These are phyloP conservation scores for Przewalskia tangutica DNA, from an alignment of 257 asterid species.

Conservation along the genomic window DNA sequence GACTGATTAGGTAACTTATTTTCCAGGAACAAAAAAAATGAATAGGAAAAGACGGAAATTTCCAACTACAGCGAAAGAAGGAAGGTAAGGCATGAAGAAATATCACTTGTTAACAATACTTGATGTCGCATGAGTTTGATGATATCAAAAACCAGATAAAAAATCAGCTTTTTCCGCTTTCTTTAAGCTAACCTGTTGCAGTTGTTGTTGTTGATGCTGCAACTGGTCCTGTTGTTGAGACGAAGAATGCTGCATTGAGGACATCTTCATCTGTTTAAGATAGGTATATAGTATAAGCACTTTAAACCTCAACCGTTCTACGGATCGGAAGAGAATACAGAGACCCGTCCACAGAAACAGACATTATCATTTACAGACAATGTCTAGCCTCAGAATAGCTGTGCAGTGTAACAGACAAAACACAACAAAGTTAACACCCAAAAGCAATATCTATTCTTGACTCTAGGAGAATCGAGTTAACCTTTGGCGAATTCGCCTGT, in stretches of 20 bases:
- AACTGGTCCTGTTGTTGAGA: conserved; percentile 47
- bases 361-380: background rate
- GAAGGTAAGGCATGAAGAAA: background rate
- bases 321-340: background rate
- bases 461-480: conserved; percentile 11
- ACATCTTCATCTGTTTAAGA: conserved; percentile 35
- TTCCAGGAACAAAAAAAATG: background rate
- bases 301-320: background rate
- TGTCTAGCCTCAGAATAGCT: background rate
- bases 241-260: conserved; percentile 45
- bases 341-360: background rate
- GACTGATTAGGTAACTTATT: background rate
- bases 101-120: background rate
- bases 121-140: background rate
- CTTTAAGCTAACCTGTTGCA: conserved; percentile 30
- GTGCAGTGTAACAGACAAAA: background rate
- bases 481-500: conserved; percentile 96
- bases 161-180: background rate
- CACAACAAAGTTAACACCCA: background rate
- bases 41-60: background rate
- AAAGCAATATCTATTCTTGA: background rate
- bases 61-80: background rate
- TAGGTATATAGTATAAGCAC: background rate
- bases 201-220: conserved; percentile 33
- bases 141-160: background rate